phyloP scores from a whole-genome alignment of 2,329 filamentous ascomycete species.

The Xylaria digitata region DNA sequence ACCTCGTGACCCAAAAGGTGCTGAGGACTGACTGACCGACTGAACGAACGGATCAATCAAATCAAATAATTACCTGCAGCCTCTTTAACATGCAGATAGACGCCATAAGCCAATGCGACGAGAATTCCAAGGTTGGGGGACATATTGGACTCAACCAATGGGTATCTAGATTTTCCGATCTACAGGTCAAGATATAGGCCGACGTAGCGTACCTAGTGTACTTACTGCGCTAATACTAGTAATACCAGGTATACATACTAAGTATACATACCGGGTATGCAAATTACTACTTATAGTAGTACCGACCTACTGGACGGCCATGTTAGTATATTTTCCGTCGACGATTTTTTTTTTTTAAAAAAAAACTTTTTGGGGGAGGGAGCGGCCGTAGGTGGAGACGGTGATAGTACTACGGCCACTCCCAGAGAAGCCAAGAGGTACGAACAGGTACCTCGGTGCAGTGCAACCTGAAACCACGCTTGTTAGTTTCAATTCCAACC shows the following conservation, averaged over 20 bases:
- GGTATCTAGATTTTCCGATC: neutral
- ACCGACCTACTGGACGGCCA: too few relatives aligned
- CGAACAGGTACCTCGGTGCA: neutral
- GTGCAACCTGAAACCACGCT: conserved; percentile 10
- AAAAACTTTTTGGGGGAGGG: too few relatives aligned
- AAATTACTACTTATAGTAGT: too few relatives aligned
- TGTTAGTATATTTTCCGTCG: neutral
- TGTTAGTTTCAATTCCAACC: conserved; percentile 15
- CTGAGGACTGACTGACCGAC: neutral
- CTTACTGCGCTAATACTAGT: too few relatives aligned
- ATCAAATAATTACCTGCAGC: conserved; percentile 10
- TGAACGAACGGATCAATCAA: neutral
- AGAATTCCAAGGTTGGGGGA: neutral
- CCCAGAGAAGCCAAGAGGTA: too few relatives aligned
- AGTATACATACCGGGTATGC: too few relatives aligned
- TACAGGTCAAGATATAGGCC: neutral
- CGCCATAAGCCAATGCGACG: conserved; percentile 11
- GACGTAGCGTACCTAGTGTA: too few relatives aligned
- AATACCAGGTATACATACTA: too few relatives aligned
- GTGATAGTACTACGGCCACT: neutral
- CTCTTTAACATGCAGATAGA: conserved; percentile 7
- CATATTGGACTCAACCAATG: conserved; percentile 3
- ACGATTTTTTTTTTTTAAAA: neutral
- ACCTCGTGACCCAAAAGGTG: conserved; percentile 7
- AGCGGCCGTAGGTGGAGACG: neutral